phyloP scores from a whole-genome alignment of 1,139 yeast species.

The Ogataea hybrid region DNA sequence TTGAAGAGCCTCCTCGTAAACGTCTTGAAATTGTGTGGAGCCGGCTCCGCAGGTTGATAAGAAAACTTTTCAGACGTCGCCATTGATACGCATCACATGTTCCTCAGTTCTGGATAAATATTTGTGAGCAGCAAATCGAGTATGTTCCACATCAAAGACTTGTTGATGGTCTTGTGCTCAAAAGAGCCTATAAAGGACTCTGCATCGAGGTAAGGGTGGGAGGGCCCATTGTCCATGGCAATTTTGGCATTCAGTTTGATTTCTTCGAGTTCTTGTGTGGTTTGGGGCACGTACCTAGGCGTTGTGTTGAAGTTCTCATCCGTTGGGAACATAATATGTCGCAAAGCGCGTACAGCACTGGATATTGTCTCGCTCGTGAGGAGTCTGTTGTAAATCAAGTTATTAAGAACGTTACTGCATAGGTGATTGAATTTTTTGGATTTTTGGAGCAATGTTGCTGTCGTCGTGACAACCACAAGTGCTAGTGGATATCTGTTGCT shows the following conservation, averaged over 20 bases:
- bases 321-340: conserved; percentile 29
- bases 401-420: conserved; percentile 24
- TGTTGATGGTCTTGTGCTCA: conserved; percentile 38
- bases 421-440: conserved; percentile 23
- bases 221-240: conserved; percentile 13
- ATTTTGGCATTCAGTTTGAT: conserved; percentile 14
- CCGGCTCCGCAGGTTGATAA: neutral
- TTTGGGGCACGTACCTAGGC: conserved; percentile 29
- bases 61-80: conserved; percentile 1
- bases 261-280: conserved; percentile 24
- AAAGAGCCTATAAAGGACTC: conserved; percentile 35
- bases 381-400: conserved; percentile 20
- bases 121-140: conserved; percentile 38
- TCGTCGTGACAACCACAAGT: conserved; percentile 7
- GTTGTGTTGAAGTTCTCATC: conserved; percentile 26
- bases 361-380: conserved; percentile 20
- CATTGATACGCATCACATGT: neutral
- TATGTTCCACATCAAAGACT: conserved; percentile 38
- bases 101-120: conserved; percentile 39
- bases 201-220: conserved; percentile 9
- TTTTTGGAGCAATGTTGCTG: conserved; percentile 9
- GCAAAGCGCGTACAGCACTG: conserved; percentile 14
- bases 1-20: neutral
- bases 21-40: neutral
- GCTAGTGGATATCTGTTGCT: conserved; percentile 20